A percentile compares a stretch with the other conserved stretches of the same genome.
These are phyloP conservation scores for Phytophthora niederhauseri DNA, from an alignment of 352 stramenopile species.

Conservation along the genomic window DNA sequence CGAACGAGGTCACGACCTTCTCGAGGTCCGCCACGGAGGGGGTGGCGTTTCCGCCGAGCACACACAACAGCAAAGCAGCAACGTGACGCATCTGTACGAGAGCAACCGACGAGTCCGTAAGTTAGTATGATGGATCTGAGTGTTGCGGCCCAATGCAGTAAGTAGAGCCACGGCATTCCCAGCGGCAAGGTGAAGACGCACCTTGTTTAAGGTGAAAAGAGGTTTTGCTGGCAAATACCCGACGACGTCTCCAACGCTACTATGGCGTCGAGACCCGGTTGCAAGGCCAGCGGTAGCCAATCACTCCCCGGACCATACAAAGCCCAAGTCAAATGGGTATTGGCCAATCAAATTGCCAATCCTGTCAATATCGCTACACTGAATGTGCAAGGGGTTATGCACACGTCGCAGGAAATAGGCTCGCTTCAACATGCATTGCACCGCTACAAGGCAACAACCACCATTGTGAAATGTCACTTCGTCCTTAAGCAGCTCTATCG, in stretches of 20 bases:
- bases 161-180: not conserved
- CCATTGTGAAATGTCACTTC: not conserved
- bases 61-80: conserved; percentile 91
- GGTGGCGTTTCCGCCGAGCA: conserved; percentile 84
- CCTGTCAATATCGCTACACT: conserved; percentile 18
- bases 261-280: conserved; percentile 17
- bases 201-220: conserved; percentile 92
- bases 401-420: conserved; percentile 30
- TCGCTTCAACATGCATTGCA: conserved; percentile 7
- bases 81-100: conserved; percentile 89
- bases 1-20: conserved; percentile 86
- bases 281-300: conserved; percentile 79
- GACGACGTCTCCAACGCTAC: conserved; percentile 73
- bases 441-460: not conserved
- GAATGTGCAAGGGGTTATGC: conserved; percentile 17
- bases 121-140: not conserved
- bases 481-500: not conserved
- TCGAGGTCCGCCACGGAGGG: conserved; percentile 81
- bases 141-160: not conserved
- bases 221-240: conserved; percentile 62
- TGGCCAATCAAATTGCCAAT: conserved; percentile 42
- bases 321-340: conserved; percentile 34
- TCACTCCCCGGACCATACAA: conserved; percentile 75
- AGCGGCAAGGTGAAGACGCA: conserved; percentile 35
- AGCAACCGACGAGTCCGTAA: not conserved